phyloP scores from a whole-genome alignment of 768 basidiomycete species.

The Russula virescens region DNA sequence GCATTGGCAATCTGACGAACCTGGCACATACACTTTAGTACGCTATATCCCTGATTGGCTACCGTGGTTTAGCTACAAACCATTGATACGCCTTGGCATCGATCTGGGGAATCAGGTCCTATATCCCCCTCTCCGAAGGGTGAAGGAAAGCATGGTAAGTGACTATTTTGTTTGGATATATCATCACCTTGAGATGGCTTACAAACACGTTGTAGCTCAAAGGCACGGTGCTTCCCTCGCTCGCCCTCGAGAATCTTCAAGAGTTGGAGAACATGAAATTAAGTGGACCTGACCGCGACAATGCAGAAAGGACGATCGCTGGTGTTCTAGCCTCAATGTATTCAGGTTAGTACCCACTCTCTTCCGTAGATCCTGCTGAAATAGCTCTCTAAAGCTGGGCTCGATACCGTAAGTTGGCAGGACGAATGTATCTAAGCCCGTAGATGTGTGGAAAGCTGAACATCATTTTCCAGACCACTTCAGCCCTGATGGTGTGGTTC shows the following conservation, averaged over 20 bases:
- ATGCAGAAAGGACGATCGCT: neutral
- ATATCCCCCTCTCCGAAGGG: neutral
- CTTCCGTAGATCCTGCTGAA: neutral
- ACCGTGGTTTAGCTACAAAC: conserved; percentile 10
- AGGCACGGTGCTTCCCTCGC: neutral
- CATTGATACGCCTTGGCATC: neutral
- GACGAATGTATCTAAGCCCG: neutral
- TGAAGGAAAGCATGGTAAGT: neutral
- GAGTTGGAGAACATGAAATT: neutral
- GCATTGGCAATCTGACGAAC: no score
- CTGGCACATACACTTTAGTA: neutral
- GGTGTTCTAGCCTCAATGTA: neutral
- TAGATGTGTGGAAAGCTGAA: neutral
- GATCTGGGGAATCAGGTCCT: neutral
- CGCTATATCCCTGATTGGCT: conserved; percentile 8
- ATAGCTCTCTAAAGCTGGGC: neutral
- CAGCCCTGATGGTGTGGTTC: neutral
- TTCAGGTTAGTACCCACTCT: neutral
- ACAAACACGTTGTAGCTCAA: neutral
- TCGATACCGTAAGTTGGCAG: neutral
- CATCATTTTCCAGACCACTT: neutral
- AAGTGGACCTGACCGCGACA: neutral
- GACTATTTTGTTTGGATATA: neutral
- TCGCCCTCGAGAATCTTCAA: neutral
- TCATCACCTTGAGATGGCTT: neutral